Percentiles rank a stretch among this genome's conserved stretches.
Evolutionary conservation across 495 filamentous ascomycete genomes (phyloP).

Genomic region (Baudoinia panamericana): DNA sequence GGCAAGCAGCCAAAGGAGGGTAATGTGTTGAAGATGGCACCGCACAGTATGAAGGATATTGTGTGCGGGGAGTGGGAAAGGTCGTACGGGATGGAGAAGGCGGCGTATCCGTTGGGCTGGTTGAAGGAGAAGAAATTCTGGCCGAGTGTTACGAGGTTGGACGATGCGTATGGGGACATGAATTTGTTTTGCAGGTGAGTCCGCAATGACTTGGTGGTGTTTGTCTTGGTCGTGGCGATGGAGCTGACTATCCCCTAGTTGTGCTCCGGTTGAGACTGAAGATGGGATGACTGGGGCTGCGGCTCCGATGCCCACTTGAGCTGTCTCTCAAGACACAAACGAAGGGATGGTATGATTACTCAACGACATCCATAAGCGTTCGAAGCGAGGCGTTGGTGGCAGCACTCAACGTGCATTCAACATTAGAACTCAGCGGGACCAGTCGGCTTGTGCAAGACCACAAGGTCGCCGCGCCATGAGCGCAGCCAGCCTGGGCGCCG

Average conservation of each 20-base stretch:
- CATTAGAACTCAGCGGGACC: too few relatives aligned
- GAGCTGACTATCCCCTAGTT: constrained; percentile 87
- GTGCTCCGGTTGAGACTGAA: constrained; percentile 61
- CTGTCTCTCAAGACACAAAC: too few relatives aligned
- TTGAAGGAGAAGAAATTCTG: constrained; percentile 97
- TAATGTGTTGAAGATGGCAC: constrained; percentile 90
- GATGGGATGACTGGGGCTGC: constrained; percentile 29
- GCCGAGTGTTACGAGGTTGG: constrained; percentile 76
- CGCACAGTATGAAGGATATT: constrained; percentile 77
- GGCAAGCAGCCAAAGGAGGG: constrained; percentile 61
- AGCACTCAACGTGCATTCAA: constrained; percentile 3
- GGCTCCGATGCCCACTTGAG: constrained; percentile 28
- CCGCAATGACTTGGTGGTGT: constrained; percentile 31
- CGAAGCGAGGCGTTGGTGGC: constrained; percentile 5
- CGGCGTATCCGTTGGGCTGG: constrained; percentile 78
- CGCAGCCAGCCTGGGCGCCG: too few relatives aligned
- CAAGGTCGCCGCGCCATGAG: too few relatives aligned
- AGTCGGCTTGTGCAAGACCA: too few relatives aligned
- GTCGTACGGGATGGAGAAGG: constrained; percentile 64
- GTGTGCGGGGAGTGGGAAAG: constrained; percentile 62
- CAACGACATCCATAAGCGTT: constrained; percentile 2
- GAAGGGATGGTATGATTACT: constrained; percentile 3
- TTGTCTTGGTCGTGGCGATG: constrained; percentile 52
- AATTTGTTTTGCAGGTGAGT: constrained; percentile 25
- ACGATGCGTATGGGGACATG: constrained; percentile 46